These are phyloP conservation scores for Hypoxylon cercidicola DNA, from an alignment of 495 filamentous ascomycete species.

Conservation along the genomic window DNA sequence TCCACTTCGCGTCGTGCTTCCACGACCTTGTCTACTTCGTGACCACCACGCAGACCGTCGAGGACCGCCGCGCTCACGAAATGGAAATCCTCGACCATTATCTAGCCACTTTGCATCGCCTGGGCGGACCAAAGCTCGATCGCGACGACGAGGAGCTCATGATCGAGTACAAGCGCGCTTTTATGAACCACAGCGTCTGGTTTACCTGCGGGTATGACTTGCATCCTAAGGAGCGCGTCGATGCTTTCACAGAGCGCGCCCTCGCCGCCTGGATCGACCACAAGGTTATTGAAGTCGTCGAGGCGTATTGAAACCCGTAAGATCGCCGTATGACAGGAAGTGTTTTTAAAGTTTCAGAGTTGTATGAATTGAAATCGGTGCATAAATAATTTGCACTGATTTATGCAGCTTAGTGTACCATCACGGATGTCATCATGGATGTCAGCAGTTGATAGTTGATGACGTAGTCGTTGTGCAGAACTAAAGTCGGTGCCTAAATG, in stretches of 20 bases:
- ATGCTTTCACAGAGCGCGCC: slow-evolving; percentile 46
- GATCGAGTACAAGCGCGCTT: slow-evolving; percentile 48
- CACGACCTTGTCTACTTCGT: slow-evolving; percentile 52
- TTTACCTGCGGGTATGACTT: slow-evolving; percentile 45
- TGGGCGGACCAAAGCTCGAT: slow-evolving; percentile 41
- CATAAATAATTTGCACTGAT: too few species aligned
- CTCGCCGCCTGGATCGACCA: slow-evolving; percentile 49
- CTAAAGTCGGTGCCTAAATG: background rate
- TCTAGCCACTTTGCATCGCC: slow-evolving; percentile 33
- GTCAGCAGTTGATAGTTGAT: slow-evolving; percentile 14
- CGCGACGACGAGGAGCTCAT: slow-evolving; percentile 43
- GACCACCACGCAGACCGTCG: slow-evolving; percentile 44
- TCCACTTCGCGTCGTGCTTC: slow-evolving; percentile 47
- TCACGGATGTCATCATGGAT: background rate
- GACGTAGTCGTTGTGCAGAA: slow-evolving; percentile 14
- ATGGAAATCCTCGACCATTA: slow-evolving; percentile 48
- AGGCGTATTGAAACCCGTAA: slow-evolving; percentile 22
- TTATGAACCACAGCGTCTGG: slow-evolving; percentile 48
- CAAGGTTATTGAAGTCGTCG: slow-evolving; percentile 47
- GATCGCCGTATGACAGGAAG: too few species aligned
- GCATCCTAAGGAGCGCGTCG: slow-evolving; percentile 45
- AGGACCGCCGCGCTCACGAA: slow-evolving; percentile 47
- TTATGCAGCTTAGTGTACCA: background rate
- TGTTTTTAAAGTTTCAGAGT: too few species aligned
- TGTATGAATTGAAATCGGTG: too few species aligned